phyloP scores from a whole-genome alignment of 768 basidiomycete genomes.

The Suillus placidus region DNA sequence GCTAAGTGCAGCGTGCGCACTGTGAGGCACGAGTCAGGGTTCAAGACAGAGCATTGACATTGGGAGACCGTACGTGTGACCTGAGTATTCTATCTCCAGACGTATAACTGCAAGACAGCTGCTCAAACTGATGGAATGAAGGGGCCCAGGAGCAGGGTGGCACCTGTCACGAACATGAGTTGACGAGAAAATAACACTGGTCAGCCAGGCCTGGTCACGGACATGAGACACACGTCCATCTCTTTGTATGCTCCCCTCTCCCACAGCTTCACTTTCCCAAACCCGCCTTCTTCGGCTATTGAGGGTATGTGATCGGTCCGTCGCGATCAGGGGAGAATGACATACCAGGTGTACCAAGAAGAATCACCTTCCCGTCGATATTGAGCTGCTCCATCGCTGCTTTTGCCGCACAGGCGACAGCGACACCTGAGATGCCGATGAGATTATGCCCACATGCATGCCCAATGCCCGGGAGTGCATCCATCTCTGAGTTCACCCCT shows the following conservation, averaged over 20 bases:
- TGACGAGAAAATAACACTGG: background rate
- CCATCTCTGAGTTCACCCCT: constrained; percentile 85
- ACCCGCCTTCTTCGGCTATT: constrained; percentile 77
- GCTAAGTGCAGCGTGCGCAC: constrained; percentile 76
- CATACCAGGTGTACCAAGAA: constrained; percentile 79
- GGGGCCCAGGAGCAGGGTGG: constrained; percentile 80
- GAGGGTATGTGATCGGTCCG: background rate
- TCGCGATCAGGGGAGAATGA: background rate
- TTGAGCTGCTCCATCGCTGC: constrained; percentile 60
- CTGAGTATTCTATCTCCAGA: constrained; percentile 64
- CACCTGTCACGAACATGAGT: constrained; percentile 50
- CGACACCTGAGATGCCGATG: constrained; percentile 77
- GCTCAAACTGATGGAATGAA: constrained; percentile 65
- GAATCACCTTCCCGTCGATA: constrained; percentile 67
- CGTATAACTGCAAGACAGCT: constrained; percentile 65
- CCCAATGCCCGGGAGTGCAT: constrained; percentile 59
- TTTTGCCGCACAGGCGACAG: constrained; percentile 70
- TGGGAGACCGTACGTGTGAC: constrained; percentile 60
- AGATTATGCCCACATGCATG: constrained; percentile 86
- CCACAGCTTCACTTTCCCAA: constrained; percentile 71
- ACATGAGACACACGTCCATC: constrained; percentile 82
- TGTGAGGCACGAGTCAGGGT: constrained; percentile 26
- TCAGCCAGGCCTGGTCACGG: constrained; percentile 15
- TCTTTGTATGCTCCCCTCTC: constrained; percentile 72
- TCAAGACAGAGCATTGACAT: background rate